phyloP scores from a whole-genome alignment of 768 basidiomycete genomes.

The Amanita subjunquillea region DNA sequence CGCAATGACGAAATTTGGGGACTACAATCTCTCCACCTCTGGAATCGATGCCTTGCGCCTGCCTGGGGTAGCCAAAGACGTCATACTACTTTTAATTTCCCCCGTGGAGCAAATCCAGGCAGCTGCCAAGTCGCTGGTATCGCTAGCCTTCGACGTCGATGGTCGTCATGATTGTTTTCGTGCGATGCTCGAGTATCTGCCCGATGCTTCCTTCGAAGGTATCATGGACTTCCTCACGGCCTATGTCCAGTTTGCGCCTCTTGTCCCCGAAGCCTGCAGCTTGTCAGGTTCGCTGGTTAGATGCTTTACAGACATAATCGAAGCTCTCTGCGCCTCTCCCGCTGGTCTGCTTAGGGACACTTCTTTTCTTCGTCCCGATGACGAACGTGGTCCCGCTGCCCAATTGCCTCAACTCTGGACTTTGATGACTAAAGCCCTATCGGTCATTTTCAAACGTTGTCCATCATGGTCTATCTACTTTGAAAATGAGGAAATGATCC shows the following conservation, averaged over 20 bases:
- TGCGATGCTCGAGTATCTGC: conserved; percentile 57
- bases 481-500: conserved; percentile 76
- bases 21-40: conserved; percentile 43
- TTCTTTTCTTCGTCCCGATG: conserved; percentile 35
- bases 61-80: conserved; percentile 45
- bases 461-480: conserved; percentile 76
- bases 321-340: conserved; percentile 67
- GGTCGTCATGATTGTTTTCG: conserved; percentile 83
- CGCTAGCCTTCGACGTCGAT: conserved; percentile 84
- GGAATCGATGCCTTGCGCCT: conserved; percentile 45
- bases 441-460: conserved; percentile 79
- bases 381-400: conserved; percentile 35
- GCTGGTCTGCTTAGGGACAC: conserved; percentile 59
- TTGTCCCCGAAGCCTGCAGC: conserved; percentile 77
- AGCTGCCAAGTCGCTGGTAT: conserved; percentile 71
- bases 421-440: conserved; percentile 68
- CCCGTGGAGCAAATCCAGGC: conserved; percentile 67
- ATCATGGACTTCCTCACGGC: conserved; percentile 55
- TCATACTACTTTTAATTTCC: conserved; percentile 69
- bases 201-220: conserved; percentile 60
- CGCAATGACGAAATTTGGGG: conserved; percentile 53
- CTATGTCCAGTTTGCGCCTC: conserved; percentile 52
- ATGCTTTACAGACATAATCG: conserved; percentile 88
- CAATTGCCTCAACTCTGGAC: conserved; percentile 70
- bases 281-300: conserved; percentile 86